Percentiles rank a stretch among this genome's conserved stretches.
Conservation (phyloP, 2,329 filamentous ascomycete species). For the Sphaceloma murrayae region DNA sequence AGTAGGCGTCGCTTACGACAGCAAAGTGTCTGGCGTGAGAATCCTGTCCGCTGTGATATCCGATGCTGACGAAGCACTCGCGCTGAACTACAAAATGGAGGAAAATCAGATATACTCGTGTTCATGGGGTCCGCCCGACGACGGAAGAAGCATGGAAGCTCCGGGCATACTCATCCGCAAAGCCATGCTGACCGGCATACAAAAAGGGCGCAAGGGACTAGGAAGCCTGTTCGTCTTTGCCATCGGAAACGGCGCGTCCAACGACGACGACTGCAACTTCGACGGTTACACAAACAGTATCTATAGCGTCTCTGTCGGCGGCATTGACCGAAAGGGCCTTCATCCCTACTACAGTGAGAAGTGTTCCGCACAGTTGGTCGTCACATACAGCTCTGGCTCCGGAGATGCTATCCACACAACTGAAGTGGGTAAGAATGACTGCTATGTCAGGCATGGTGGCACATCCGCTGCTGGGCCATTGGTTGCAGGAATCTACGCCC, state of each 20-base stretch:
- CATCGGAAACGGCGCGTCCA: conserved; percentile 80
- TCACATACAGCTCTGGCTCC: conserved; percentile 90
- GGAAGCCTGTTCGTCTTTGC: conserved; percentile 96
- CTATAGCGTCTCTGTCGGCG: conserved; percentile 94
- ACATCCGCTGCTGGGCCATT: conserved; percentile 92
- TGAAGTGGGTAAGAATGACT: conserved; percentile 73
- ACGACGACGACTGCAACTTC: conserved; percentile 96
- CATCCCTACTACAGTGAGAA: conserved; percentile 95
- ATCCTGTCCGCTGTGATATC: conserved; percentile 86
- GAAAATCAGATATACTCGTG: conserved; percentile 96
- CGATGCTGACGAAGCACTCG: conserved; percentile 83
- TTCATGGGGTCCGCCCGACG: conserved; percentile 94
- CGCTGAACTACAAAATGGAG: conserved; percentile 86
- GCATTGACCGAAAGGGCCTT: conserved; percentile 74
- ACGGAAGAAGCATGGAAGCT: conserved; percentile 87
- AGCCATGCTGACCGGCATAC: conserved; percentile 86
- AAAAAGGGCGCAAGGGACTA: conserved; percentile 71
- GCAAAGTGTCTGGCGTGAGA: conserved; percentile 80
- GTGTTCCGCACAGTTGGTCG: conserved; percentile 89
- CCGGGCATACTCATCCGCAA: conserved; percentile 79
- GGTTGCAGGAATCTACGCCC: conserved; percentile 81
- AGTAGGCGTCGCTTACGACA: conserved; percentile 89
- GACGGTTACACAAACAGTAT: conserved; percentile 99
- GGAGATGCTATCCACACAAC: conserved; percentile 91
- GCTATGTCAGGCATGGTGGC: conserved; percentile 75